Evolutionary conservation across 148 eudicot genomes (phyloP).

Genomic region (Drosera capensis): DNA sequence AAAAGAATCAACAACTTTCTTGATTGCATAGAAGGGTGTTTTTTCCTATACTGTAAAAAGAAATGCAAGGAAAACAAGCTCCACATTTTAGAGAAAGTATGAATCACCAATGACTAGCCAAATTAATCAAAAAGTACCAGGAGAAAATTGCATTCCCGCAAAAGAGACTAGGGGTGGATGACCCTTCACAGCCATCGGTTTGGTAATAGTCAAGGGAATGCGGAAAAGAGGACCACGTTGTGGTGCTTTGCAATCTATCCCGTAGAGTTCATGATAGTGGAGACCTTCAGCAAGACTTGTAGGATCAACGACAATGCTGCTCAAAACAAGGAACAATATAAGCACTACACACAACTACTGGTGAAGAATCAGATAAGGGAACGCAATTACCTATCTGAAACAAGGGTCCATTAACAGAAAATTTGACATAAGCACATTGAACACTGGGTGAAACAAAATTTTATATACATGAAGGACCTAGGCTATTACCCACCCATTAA

Average conservation of each 20-base stretch:
- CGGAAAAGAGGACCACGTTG: conserved; percentile 97
- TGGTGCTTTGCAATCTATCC: conserved; percentile 68
- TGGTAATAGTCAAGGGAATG: conserved; percentile 82
- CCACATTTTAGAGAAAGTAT: not conserved
- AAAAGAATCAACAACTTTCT: not conserved
- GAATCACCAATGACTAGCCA: not conserved
- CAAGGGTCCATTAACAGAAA: no score
- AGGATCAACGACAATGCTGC: conserved; percentile 87
- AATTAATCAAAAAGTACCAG: conserved; percentile 30
- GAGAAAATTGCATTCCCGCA: conserved; percentile 54
- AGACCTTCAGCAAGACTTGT: conserved; percentile 60
- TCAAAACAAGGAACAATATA: not conserved
- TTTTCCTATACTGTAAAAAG: no score
- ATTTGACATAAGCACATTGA: no score
- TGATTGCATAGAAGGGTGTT: no score
- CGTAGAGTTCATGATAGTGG: conserved; percentile 78
- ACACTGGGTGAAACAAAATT: no score
- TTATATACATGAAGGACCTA: no score
- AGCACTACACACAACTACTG: no score
- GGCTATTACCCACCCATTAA: no score
- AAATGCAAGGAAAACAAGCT: not conserved
- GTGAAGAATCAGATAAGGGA: no score
- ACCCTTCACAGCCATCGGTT: conserved; percentile 46
- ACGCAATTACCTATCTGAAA: no score
- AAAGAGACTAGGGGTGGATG: conserved; percentile 61